Evolutionary conservation across 805 yeast species (phyloP).

Genomic region (Myxozyma monticola): DNA sequence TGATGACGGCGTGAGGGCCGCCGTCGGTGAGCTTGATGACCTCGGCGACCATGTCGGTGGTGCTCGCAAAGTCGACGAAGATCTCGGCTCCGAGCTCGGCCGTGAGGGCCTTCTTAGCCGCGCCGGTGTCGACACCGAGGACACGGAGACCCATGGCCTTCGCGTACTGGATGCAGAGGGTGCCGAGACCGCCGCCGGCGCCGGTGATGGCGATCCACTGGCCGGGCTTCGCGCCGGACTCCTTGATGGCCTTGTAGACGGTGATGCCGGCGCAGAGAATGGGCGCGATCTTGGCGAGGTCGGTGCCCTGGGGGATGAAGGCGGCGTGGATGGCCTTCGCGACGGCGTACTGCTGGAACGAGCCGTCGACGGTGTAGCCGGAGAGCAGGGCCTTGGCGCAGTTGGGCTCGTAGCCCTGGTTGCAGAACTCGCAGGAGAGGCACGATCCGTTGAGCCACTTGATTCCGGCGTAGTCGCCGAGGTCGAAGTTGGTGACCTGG

Average conservation of each 20-base stretch:
- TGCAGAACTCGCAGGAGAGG: slow-evolving; percentile 73
- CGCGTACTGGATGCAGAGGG: slow-evolving; percentile 73
- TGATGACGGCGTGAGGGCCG: slow-evolving; percentile 75
- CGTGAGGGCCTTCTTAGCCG: slow-evolving; percentile 55
- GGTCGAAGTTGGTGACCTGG: slow-evolving; percentile 65
- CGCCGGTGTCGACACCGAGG: slow-evolving; percentile 71
- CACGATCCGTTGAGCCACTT: slow-evolving; percentile 84
- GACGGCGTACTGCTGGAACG: slow-evolving; percentile 87
- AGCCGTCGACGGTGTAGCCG: slow-evolving; percentile 88
- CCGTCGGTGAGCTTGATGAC: slow-evolving; percentile 61
- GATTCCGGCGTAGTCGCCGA: slow-evolving; percentile 81
- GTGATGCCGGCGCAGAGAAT: slow-evolving; percentile 90
- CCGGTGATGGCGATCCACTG: slow-evolving; percentile 77
- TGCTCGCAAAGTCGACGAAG: slow-evolving; percentile 58
- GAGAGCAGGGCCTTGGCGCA: slow-evolving; percentile 70
- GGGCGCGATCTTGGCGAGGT: slow-evolving; percentile 76
- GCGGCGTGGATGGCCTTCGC: slow-evolving; percentile 90
- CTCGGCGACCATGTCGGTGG: slow-evolving; percentile 56
- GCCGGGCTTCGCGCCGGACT: slow-evolving; percentile 67
- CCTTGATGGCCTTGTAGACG: slow-evolving; percentile 85
- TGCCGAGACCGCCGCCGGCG: slow-evolving; percentile 79
- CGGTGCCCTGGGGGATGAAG: slow-evolving; percentile 68
- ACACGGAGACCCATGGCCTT: slow-evolving; percentile 75
- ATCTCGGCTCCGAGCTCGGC: slow-evolving; percentile 65
- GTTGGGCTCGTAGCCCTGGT: slow-evolving; percentile 63